Evolutionary conservation across 2,329 filamentous ascomycete species (phyloP), one percentile per base, ranked within the genome.

Genomic region (Neoscytalidium dimidiatum): DNA sequence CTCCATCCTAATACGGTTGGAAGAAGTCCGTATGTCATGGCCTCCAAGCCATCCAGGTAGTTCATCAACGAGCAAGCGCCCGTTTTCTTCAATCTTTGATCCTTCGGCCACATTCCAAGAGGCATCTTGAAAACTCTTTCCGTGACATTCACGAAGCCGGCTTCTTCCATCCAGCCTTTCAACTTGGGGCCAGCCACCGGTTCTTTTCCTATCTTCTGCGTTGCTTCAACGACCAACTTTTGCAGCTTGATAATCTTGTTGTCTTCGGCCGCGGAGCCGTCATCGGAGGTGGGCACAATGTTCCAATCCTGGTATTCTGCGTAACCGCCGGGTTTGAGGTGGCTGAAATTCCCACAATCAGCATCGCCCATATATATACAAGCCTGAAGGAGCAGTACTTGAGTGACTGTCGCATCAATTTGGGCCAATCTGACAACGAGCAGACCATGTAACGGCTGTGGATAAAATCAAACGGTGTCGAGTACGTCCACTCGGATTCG

Each of bases 401-500:
- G 65, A 84, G 83, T 3, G 86, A 79, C 51, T 81, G 78, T 21
- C 78, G 72, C 23, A 86, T 71, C 52, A 88, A 73, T 23, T 75
- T 75, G 3, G 77, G 77, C 73, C 85, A 86, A 68, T 89, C 79
- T 17, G 79, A 76, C 41, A 90, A 80, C 33, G 82, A 80, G 28
- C 80, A 81, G 68, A 79, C 69, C 80, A 85, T 77, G 78, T 83
- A 69, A 71, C 82, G 70, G 76, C 81, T 69, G 81, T 83, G 79
- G 81, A 89, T 82, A 67, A 85, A 82, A 71, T 89, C 86, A 70
- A 85, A 88, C 23, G 77, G 74, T 29, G 80, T 73, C 3, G 79
- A 74, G 56, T 84, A 85, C 29, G 78, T 72, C 87, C 87, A 89
- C 11, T 82, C 77, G 46, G 83, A 80, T 68, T 88, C 85, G 58